Percentiles rank a stretch among this genome's conserved stretches.
Evolutionary conservation across 2,329 filamentous ascomycete genomes (phyloP).

Genomic region (Cephalotrichum gorgonifer): DNA sequence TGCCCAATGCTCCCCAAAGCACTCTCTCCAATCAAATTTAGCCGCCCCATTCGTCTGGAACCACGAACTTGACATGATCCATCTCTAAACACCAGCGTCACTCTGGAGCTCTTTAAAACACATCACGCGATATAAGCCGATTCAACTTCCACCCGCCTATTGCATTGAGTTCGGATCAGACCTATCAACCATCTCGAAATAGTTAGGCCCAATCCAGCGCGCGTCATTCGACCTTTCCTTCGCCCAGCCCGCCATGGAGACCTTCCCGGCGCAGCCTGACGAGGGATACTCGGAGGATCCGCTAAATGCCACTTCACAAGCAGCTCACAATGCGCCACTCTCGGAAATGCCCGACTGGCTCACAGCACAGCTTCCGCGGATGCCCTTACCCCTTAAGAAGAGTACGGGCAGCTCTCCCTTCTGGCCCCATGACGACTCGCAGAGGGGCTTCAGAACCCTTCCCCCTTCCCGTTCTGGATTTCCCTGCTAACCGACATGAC

Average conservation of each 20-base stretch:
- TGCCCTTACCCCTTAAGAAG: slow-evolving; percentile 38
- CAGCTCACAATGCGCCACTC: slow-evolving; percentile 21
- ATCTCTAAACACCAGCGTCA: too few relatives aligned
- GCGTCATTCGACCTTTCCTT: too few relatives aligned
- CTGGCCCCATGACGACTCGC: not conserved
- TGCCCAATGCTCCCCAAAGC: too few relatives aligned
- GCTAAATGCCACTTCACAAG: slow-evolving; percentile 29
- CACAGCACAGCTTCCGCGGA: slow-evolving; percentile 34
- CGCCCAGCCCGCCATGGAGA: not conserved
- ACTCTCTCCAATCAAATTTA: too few relatives aligned
- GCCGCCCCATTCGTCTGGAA: too few relatives aligned
- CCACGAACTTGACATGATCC: too few relatives aligned
- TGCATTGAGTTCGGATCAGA: too few relatives aligned
- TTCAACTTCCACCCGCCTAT: too few relatives aligned
- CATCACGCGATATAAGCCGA: too few relatives aligned
- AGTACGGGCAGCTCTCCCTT: slow-evolving; percentile 34
- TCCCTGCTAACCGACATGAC: slow-evolving; percentile 10
- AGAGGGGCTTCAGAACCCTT: not conserved
- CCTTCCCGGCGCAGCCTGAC: slow-evolving; percentile 50
- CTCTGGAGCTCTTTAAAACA: too few relatives aligned
- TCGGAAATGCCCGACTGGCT: slow-evolving; percentile 40
- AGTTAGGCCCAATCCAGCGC: too few relatives aligned
- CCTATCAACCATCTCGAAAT: too few relatives aligned
- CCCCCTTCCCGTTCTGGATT: not conserved
- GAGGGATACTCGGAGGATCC: slow-evolving; percentile 82